A percentile compares a stretch with the other conserved stretches of the same genome.
Evolutionary conservation across 2,329 filamentous ascomycete species (phyloP).

Genomic region (Ophiostoma australiae): DNA sequence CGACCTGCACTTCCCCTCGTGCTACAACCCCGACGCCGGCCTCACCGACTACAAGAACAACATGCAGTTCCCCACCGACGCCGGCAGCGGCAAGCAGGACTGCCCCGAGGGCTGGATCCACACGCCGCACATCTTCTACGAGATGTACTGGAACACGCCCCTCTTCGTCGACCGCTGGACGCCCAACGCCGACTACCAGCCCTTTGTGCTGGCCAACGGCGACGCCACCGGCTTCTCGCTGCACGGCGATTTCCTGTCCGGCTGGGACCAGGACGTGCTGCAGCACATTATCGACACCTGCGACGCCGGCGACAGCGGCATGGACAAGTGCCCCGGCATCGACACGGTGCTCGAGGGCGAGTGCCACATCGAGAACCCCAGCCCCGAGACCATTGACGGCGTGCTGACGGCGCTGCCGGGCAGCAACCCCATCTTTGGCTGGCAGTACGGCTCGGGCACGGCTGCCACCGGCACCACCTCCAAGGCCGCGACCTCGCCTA

Average conservation of each 20-base stretch:
- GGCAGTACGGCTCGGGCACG: slow-evolving; percentile 36
- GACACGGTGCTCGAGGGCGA: slow-evolving; percentile 44
- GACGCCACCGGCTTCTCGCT: slow-evolving; percentile 65
- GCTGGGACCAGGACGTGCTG: slow-evolving; percentile 62
- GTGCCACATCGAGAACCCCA: slow-evolving; percentile 48
- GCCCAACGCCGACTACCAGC: slow-evolving; percentile 50
- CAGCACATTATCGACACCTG: slow-evolving; percentile 65
- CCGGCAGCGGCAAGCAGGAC: slow-evolving; percentile 44
- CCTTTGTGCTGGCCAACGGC: slow-evolving; percentile 65
- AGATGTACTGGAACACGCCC: slow-evolving; percentile 58
- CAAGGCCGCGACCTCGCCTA: neutral
- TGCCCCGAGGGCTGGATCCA: slow-evolving; percentile 53
- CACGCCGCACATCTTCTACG: slow-evolving; percentile 54
- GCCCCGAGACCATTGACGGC: slow-evolving; percentile 44
- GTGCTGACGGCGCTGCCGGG: slow-evolving; percentile 50
- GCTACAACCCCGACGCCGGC: slow-evolving; percentile 62
- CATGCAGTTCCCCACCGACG: slow-evolving; percentile 57
- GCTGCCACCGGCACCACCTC: neutral
- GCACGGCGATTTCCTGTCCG: slow-evolving; percentile 69
- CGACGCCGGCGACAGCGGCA: slow-evolving; percentile 53
- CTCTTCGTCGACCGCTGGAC: slow-evolving; percentile 50
- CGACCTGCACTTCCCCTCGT: slow-evolving; percentile 68
- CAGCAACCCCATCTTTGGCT: slow-evolving; percentile 51
- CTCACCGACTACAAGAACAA: slow-evolving; percentile 59
- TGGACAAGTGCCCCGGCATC: slow-evolving; percentile 59